phyloP scores from a whole-genome alignment of 1,139 yeast genomes.

The Blastobotrys serpentis region DNA sequence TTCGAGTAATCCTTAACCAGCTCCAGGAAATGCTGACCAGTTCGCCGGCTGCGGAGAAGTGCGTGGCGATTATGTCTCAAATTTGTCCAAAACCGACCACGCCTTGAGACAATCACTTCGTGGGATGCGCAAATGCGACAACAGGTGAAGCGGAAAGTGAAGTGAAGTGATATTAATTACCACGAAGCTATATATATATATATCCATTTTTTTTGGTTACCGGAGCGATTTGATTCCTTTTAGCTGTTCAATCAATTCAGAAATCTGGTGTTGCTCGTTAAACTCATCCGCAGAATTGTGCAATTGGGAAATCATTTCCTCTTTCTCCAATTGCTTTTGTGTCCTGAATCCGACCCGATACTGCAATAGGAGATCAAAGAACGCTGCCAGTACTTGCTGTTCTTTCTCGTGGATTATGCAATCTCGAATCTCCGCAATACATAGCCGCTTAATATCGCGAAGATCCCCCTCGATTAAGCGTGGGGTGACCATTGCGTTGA shows the following conservation, averaged over 20 bases:
- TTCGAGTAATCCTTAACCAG: no score
- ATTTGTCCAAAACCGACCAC: no score
- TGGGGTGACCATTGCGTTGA: slow-evolving; percentile 13
- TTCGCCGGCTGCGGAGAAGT: no score
- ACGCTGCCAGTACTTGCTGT: not conserved
- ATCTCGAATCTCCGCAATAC: slow-evolving; percentile 20
- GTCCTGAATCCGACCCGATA: not conserved
- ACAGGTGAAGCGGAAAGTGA: no score
- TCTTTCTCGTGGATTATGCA: slow-evolving; percentile 17
- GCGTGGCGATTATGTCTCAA: no score
- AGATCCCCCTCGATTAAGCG: slow-evolving; percentile 3
- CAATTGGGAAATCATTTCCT: not conserved
- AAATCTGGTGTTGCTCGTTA: not conserved
- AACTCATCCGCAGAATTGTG: not conserved
- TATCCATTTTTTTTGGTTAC: no score
- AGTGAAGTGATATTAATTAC: no score
- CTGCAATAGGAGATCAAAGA: not conserved
- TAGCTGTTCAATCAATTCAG: not conserved
- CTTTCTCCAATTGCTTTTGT: not conserved
- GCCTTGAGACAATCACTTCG: no score
- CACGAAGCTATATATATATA: no score
- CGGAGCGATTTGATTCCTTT: not conserved
- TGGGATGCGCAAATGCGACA: no score
- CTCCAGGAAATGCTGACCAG: no score
- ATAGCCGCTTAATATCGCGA: slow-evolving; percentile 13